Evolutionary conservation across 75 land plant genomes (phyloP), one percentile per base, ranked within the genome.

Genomic region (Selaginella tamariscina): DNA sequence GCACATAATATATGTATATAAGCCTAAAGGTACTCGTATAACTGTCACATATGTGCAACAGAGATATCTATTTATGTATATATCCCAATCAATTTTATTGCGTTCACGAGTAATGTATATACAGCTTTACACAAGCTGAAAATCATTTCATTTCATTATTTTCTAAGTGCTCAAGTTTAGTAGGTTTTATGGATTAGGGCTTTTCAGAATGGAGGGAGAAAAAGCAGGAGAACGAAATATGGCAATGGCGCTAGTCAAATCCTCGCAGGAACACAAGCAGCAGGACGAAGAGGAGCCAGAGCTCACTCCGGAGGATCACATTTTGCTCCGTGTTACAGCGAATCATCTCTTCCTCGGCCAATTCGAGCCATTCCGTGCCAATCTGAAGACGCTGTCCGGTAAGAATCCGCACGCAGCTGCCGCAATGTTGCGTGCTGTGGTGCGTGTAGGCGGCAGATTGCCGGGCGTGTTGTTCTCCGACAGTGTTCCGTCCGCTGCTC

Each of bases 341-440:
- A 87, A 95, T 73, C 83, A 89, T 65, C 82, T 95, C 56, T 81
- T 79, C 57, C 80, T 95, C 13, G 84, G 81, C 11, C 99, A 95
- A 65, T 95, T 86, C 74, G 99, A 95, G 76, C 72, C 86, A 2
- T 76, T 95, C 62, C 84, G 99, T 0, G 96, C 91, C 1, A 65
- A 72, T 1, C 30, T 95, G 13, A 75, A 75, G 65, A 81, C 71
- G 55, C 78, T 95, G 65, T 74, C 77, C 2, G 32, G 44, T 20
- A 71, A 78, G 18, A 70, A 80, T 56, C 84, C 96, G 0, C 78
- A 59, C 22, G 68, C 89, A 24, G 83, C 96, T 0, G 65, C 73
- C 2, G 56, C 82, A 21, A 72, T 95, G 28, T 78, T 87, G 32
- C 91, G 79, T 27, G 66, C 86, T 2, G 67, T 87, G 59, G 75